phyloP scores from a whole-genome alignment of 1,284 basidiomycete genomes.

The Leccinum fallax region DNA sequence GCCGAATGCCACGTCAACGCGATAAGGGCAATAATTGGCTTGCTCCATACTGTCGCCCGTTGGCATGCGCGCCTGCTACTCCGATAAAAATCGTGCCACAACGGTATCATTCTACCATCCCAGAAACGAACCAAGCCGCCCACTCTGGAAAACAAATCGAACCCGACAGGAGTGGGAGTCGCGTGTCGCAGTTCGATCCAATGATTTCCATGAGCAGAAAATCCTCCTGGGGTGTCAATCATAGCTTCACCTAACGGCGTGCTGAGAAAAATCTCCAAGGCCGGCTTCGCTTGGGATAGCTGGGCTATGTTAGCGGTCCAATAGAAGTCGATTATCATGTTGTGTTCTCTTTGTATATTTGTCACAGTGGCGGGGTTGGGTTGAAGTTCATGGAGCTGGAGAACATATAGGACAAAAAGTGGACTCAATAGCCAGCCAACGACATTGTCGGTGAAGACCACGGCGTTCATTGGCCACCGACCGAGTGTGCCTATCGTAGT shows the following conservation, averaged over 20 bases:
- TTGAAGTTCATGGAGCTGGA: not conserved
- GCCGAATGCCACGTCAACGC: not conserved
- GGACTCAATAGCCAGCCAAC: not conserved
- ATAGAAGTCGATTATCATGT: not conserved
- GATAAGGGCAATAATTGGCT: not conserved
- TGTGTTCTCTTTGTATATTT: not conserved
- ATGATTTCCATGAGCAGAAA: constrained; percentile 12
- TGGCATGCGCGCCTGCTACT: constrained; percentile 14
- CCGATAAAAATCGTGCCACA: not conserved
- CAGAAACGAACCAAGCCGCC: constrained; percentile 11
- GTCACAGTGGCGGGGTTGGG: not conserved
- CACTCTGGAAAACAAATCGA: constrained; percentile 6
- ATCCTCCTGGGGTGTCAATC: not conserved
- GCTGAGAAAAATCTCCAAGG: not conserved
- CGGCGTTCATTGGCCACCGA: not conserved
- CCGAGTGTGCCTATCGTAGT: not conserved
- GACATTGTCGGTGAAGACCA: not conserved
- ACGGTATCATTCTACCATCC: not conserved
- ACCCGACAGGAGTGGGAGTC: not conserved
- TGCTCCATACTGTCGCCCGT: constrained; percentile 5
- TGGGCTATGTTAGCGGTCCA: not conserved
- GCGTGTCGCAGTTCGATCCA: constrained; percentile 1
- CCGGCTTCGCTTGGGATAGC: not conserved
- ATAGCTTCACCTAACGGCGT: not conserved
- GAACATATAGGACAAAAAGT: not conserved